Evolutionary conservation across 192 early-diverging fungal genomes (phyloP), one percentile per base, ranked within the genome.

Genomic region (Coemansia sp.): DNA sequence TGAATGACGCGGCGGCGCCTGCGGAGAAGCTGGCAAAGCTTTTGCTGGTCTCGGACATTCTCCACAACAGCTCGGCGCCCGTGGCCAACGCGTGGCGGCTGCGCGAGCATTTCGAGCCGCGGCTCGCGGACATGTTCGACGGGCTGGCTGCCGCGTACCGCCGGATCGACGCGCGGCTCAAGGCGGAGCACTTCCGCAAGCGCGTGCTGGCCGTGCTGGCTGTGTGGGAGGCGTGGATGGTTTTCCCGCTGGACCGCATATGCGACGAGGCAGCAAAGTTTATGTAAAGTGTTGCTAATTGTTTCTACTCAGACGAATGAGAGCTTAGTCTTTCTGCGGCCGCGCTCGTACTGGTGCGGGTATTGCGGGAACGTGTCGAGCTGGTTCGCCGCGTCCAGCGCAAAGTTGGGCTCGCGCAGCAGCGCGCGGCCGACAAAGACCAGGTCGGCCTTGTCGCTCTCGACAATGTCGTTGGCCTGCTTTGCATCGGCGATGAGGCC

Each of bases 201-300:
- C 88, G 81, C 55, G 86, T 86, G 38, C 71, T 78, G 16, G 77
- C 57, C 7, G 83, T 91, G 6, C 64, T 97, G 33, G 77, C 72
- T 4, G 88, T 91, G 12, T 97, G 93, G 95, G 92, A 97, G 62
- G 85, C 77, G 35, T 93, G 95, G 91, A 89, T 90, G 71, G 82
- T 97, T 16, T 97, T 92, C 69, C 87, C 91, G 7, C 73, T 83
- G 22, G 48, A 56, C 8, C 54, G 25, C 5, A 33, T 67, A 18
- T 42, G 42, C 12, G 35, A 32, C 27, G 21, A 70, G 33, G 67
- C 74, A 5, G 35, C 19, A 29, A 38, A 55, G 35, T 38, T 55
- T n/a, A 28, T n/a, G 11, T 14, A 22, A 4, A 25, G n/a, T n/a
- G n/a, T n/a, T n/a, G n/a, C n/a, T n/a, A n/a, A n/a, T n/a, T n/a